Evolutionary conservation across 2,329 filamentous ascomycete species (phyloP), one percentile per base, ranked within the genome.

Genomic region (Claviceps paspali): DNA sequence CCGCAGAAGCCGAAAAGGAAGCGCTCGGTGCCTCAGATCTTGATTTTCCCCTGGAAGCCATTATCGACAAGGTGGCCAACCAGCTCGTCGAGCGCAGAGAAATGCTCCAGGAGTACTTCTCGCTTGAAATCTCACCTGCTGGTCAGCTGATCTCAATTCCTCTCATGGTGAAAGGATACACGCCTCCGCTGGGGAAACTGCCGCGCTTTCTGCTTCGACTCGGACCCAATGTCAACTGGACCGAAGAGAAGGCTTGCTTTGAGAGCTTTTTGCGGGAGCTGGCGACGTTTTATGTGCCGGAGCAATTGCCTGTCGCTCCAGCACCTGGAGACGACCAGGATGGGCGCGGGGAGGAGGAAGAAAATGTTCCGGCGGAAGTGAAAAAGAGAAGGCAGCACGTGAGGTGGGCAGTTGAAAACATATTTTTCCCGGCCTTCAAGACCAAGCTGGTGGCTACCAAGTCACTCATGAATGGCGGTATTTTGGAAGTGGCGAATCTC

Each of bases 81-180:
- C 78, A 86, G 46, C 65, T 96, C 3, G 68, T 92, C 23, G 73
- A 79, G 45, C 73, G 81, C 9, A 70, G 82, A 26, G 81, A 88
- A 49, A 92, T 98, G 83, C 70, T 98, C 1, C 65, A 72, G 2
- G 91, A 98, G 57, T 98, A 98, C 58, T 96, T 98, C 56, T 81
- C 79, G 1, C 62, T 98, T 31, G 78, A 88, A 38, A 76, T 98
- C 26, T 82, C 82, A 0, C 73, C 78, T 1, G 67, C 80, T 1
- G 88, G 87, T 10, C 73, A 88, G 37, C 64, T 98, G 2, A 58
- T 79, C 33, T 76, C 76, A 22, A 79, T 98, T 12, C 92, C 91
- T 0, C 65, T 98, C 7, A 65, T 98, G 26, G 59, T 93, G 32
- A 94, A 87, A 57, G 86, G 85, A 1, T 98, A 98, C 53, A 81